Evolutionary conservation across 331 rosid species (phyloP).

Genomic region (Cydonia oblonga): DNA sequence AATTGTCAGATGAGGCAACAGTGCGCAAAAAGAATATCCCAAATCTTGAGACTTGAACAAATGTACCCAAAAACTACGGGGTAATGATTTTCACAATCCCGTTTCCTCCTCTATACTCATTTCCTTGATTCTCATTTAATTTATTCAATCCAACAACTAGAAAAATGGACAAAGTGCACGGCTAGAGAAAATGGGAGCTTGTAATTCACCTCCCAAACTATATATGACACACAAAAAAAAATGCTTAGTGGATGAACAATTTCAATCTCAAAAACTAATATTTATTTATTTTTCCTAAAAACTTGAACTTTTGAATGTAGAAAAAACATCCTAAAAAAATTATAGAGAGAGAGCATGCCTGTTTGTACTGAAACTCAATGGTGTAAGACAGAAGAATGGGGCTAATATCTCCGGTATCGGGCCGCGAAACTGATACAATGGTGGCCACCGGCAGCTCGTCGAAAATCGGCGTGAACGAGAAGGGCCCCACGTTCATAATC

Average conservation of each 20-base stretch:
- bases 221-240: too few relatives aligned
- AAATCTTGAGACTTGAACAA: not conserved
- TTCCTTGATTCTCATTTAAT: too few relatives aligned
- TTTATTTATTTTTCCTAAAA: not conserved
- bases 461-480: constrained; percentile 34
- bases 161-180: too few relatives aligned
- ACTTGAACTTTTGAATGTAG: not conserved
- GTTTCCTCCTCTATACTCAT: too few relatives aligned
- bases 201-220: too few relatives aligned
- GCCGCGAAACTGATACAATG: constrained; percentile 64
- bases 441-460: constrained; percentile 63
- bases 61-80: not conserved
- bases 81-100: too few relatives aligned
- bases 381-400: constrained; percentile 79
- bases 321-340: too few relatives aligned
- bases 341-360: constrained; percentile 22
- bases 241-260: too few relatives aligned
- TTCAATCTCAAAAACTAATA: too few relatives aligned
- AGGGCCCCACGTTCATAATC: constrained; percentile 7
- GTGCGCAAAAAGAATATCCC: not conserved
- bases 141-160: too few relatives aligned
- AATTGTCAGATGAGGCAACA: not conserved
- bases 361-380: constrained; percentile 67
- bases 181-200: too few relatives aligned
- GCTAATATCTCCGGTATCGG: constrained; percentile 66